phyloP scores from a whole-genome alignment of 441 rosid genomes.

The Aleurites moluccanus region DNA sequence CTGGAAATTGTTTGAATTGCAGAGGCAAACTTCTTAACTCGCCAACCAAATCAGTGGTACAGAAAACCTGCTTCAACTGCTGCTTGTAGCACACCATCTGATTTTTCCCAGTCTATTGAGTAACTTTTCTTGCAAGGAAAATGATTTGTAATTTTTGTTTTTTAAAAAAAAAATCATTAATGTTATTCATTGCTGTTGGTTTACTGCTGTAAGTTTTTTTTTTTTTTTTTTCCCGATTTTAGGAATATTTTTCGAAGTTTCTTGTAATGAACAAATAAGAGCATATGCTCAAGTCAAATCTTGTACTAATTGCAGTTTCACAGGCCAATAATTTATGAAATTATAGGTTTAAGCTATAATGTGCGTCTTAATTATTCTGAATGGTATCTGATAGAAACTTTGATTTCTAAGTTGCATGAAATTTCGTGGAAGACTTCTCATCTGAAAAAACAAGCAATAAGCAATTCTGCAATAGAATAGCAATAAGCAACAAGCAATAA shows the following conservation, averaged over 20 bases:
- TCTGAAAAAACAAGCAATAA: too few species aligned
- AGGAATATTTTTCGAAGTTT: neutral
- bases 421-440: too few species aligned
- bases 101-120: constrained; percentile 31
- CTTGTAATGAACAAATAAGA: neutral
- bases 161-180: too few species aligned
- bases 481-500: too few species aligned
- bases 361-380: too few species aligned
- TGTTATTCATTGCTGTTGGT: neutral
- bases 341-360: too few species aligned
- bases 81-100: constrained; percentile 34
- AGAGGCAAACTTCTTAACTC: constrained; percentile 84
- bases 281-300: neutral
- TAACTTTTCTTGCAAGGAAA: constrained; percentile 22
- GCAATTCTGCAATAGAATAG: too few species aligned
- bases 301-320: neutral
- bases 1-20: constrained; percentile 30
- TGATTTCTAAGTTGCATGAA: too few species aligned
- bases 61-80: constrained; percentile 60
- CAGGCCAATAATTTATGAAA: neutral
- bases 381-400: too few species aligned
- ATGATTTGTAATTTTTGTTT: neutral
- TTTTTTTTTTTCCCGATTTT: neutral
- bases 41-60: constrained; percentile 80
- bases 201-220: neutral